Conservation (phyloP, 1,284 basidiomycete genomes). For the Fomitopsis palustris region DNA sequence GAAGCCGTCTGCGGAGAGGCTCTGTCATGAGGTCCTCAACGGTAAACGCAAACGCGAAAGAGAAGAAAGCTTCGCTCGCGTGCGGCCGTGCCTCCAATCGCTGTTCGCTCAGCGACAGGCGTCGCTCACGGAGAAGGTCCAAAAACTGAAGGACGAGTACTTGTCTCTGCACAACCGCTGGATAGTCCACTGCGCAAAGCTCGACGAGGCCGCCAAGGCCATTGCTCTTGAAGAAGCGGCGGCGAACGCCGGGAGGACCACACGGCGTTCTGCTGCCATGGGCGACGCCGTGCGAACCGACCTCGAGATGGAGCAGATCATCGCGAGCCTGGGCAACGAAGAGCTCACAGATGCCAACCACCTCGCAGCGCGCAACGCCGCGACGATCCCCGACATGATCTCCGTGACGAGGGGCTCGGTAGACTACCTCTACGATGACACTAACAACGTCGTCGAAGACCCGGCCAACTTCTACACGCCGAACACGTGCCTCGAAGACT, state of each 20-base stretch:
- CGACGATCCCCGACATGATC: slow-evolving; percentile 90
- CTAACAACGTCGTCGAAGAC: slow-evolving; percentile 78
- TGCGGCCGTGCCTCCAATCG: slow-evolving; percentile 47
- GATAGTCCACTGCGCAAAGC: slow-evolving; percentile 62
- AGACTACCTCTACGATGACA: slow-evolving; percentile 76
- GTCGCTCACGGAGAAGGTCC: slow-evolving; percentile 50
- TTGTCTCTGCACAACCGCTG: slow-evolving; percentile 65
- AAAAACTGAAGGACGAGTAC: slow-evolving; percentile 65
- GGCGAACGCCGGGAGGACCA: slow-evolving; percentile 58
- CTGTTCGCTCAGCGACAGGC: slow-evolving; percentile 53
- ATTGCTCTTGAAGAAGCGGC: slow-evolving; percentile 42
- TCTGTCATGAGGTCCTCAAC: slow-evolving; percentile 45
- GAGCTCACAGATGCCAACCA: slow-evolving; percentile 90
- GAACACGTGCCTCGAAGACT: slow-evolving; percentile 69
- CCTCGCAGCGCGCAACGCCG: slow-evolving; percentile 85
- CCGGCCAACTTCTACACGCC: slow-evolving; percentile 79
- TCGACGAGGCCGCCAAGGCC: slow-evolving; percentile 49
- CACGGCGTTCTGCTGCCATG: slow-evolving; percentile 71
- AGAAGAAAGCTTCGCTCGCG: slow-evolving; percentile 34
- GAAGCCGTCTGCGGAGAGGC: slow-evolving; percentile 31
- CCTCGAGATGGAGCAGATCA: slow-evolving; percentile 96
- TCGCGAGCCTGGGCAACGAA: slow-evolving; percentile 88
- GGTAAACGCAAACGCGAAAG: slow-evolving; percentile 33
- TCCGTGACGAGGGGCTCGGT: slow-evolving; percentile 61
- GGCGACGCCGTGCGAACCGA: slow-evolving; percentile 94